These are phyloP conservation scores for Coprinellus micaceus DNA, from an alignment of 768 basidiomycete genomes.

Conservation along the genomic window DNA sequence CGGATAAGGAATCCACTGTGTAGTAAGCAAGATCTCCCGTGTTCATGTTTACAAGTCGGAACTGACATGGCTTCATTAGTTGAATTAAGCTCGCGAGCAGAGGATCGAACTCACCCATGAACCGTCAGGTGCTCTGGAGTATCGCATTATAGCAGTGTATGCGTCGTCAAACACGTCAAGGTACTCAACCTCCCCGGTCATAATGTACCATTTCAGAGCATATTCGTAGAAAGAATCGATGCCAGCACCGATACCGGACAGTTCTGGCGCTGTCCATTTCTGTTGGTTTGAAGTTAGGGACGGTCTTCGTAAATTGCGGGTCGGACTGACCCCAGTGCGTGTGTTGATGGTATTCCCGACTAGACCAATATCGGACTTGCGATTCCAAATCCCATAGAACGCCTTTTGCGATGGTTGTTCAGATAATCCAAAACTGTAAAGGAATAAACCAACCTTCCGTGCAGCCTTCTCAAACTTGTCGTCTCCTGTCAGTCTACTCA, in stretches of 20 bases:
- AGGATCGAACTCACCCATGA: slow-evolving; percentile 65
- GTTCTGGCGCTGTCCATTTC: slow-evolving; percentile 75
- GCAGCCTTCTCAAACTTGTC: slow-evolving; percentile 88
- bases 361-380: slow-evolving; percentile 76
- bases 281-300: slow-evolving; percentile 20
- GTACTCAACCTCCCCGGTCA: slow-evolving; percentile 80
- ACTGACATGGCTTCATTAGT: slow-evolving; percentile 43
- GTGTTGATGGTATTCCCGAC: slow-evolving; percentile 89
- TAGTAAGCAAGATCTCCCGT: slow-evolving; percentile 69
- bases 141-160: slow-evolving; percentile 82
- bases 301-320: not conserved
- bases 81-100: not conserved
- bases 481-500: slow-evolving; percentile 89
- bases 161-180: slow-evolving; percentile 82
- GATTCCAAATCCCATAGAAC: slow-evolving; percentile 92
- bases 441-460: slow-evolving; percentile 41
- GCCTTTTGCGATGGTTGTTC: slow-evolving; percentile 38
- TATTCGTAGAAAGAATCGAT: slow-evolving; percentile 97
- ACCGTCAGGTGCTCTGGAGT: slow-evolving; percentile 77
- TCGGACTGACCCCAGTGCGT: slow-evolving; percentile 64
- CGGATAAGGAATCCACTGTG: slow-evolving; percentile 91
- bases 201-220: slow-evolving; percentile 86
- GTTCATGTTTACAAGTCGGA: slow-evolving; percentile 78
- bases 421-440: not conserved
- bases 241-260: slow-evolving; percentile 86